Base-by-base conservation (phyloP, 2,329 filamentous ascomycete genomes). In the Alternaria gaisen region DNA sequence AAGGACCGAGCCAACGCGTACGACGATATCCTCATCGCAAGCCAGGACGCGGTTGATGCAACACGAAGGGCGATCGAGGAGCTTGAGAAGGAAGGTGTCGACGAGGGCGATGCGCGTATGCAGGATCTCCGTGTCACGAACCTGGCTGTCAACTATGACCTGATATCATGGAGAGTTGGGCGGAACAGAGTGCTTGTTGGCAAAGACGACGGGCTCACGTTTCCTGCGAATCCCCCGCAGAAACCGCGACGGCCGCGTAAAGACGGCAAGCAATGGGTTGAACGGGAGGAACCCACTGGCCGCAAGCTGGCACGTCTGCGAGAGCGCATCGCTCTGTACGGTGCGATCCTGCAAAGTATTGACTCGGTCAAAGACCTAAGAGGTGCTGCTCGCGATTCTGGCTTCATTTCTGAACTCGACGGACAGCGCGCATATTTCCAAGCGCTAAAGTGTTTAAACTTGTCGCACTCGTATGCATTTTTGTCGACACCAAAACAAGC, bases 11-110 rank as follows among this genome's bases (percentile, higher is more conserved):
- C 94, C 11, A 91, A 90, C 9, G 92, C 92, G 7, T 99, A 98
- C 77, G 95, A 99, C 70, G 91, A 91, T 64, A 90, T 98, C 54
- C 87, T 99, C 26, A 92, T 91, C 68, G 89, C 93, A 22, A 95
- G 92, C 67, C 95, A 98, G 79, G 94, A 99, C 76, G 93, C 92
- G 3, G 93, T 94, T 20, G 95, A 99, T 80, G 93, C 93, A 5
- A 95, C 94, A 0, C 96, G 97, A 79, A 89, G 91, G 70, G 93
- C 93, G 11, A 97, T 97, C 61, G 94, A 98, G 67, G 95, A 98
- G 77, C 83, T 97, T 58, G 87, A 88, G 52, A 89, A 87, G 61
- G 95, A 99, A 76, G 91, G 93, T 1, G 87, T 97, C 14, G 87
- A 92, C 22, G 91, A 93, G 76, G 89, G 92, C 58, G 94, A 99